These are phyloP conservation scores for Xylaria nigripes DNA, from an alignment of 495 filamentous ascomycete genomes.

Conservation along the genomic window DNA sequence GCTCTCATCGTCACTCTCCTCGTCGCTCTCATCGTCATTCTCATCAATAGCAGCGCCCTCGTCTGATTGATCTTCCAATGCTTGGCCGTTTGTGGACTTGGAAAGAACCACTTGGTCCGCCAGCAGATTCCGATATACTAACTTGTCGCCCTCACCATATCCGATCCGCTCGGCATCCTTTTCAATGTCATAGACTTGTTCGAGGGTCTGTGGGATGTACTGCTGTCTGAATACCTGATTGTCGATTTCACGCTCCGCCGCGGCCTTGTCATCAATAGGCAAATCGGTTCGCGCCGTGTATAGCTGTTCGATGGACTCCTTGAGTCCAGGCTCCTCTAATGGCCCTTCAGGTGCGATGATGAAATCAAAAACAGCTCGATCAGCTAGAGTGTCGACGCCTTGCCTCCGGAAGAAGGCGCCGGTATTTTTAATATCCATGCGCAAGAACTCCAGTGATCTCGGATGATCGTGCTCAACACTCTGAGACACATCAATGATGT, in stretches of 20 bases:
- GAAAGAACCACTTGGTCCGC: constrained; percentile 53
- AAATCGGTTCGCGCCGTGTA: constrained; percentile 29
- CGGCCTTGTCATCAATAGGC: constrained; percentile 36
- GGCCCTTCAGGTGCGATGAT: constrained; percentile 53
- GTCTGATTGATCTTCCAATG: constrained; percentile 32
- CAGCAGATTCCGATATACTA: constrained; percentile 76
- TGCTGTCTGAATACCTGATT: constrained; percentile 89
- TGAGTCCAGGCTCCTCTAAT: constrained; percentile 38
- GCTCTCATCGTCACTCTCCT: constrained; percentile 38
- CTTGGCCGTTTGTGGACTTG: constrained; percentile 21
- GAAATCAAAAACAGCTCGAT: constrained; percentile 71
- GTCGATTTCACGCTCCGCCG: constrained; percentile 56
- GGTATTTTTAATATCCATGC: constrained; percentile 97
- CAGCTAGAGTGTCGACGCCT: constrained; percentile 67
- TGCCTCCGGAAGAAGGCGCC: constrained; percentile 83
- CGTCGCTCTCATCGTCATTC: constrained; percentile 45
- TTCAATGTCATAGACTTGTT: constrained; percentile 94
- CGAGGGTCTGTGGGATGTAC: constrained; percentile 87
- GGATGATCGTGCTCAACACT: constrained; percentile 96
- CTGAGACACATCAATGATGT: constrained; percentile 96
- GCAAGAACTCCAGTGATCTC: constrained; percentile 78
- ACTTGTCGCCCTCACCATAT: constrained; percentile 58
- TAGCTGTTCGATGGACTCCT: constrained; percentile 37
- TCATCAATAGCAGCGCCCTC: constrained; percentile 37
- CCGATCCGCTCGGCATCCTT: constrained; percentile 73